Base-by-base conservation (phyloP, 331 rosid genomes). In the Spiraea crenata region DNA sequence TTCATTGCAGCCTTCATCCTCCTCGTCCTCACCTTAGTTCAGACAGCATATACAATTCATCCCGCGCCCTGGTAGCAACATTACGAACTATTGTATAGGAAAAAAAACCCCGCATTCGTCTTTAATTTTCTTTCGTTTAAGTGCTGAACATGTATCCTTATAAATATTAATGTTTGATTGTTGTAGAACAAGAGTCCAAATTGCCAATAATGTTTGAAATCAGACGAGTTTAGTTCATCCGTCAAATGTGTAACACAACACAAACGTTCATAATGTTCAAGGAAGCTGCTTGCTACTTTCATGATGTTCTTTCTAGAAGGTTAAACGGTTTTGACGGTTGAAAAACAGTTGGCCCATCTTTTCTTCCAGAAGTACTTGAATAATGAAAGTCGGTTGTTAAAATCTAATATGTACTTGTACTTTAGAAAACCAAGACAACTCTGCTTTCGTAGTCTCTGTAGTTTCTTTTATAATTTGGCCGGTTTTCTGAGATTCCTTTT, bases 251-350 rank as follows among this genome's bases (percentile, higher is more conserved):
- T 25, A 25, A 25, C 31, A 25, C 1, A 25, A 25, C 31, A 25
- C 31, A 25, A 25, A 25, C 31, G 31, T 25, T 25, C 31, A 25
- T 25, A 25, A 25, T 25, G 31, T 45, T 3, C 5, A 57, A 11
- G 37, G n/a, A 57, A 57, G 63, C 13, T 13, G 38, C 13, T 7
- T 25, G 38, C 38, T 10, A 35, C 6, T 16, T 38, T n/a, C n/a
- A n/a, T n/a, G n/a, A n/a, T n/a, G n/a, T n/a, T 34, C 11, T 38
- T 44, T 42, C 40, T 11, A 19, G 56, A 50, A 55, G 65, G 17
- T 69, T 57, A 11, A 56, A 63, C 25, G 46, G 58, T 68, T 67
- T 41, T 50, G 79, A 44, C 80, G 80, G 75, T 76, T 67, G 49
- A 14, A 11, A n/a, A 49, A 20, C n/a, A 44, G 19, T n/a, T 25